Evolutionary conservation across 345 rosid species (phyloP), one percentile per base, ranked within the genome.

Genomic region (Theobroma cacao): DNA sequence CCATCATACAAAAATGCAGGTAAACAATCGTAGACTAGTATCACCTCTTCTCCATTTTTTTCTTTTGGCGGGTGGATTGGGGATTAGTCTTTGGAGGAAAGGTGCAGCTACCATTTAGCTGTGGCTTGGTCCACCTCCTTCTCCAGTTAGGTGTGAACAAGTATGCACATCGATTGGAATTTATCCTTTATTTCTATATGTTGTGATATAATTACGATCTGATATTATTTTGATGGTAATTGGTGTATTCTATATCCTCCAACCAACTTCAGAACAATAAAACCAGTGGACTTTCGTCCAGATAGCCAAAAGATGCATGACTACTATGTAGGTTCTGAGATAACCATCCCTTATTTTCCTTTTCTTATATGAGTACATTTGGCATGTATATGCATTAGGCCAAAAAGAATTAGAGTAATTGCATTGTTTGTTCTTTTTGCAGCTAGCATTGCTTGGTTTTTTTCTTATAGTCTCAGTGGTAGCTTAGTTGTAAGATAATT

Each of bases 1-100:
- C 91, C 94, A 53, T 88, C 97, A 13, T 86, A 89, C 88, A 89
- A 84, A 84, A 83, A 82, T 86, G 94, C 97, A 88, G 97, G 97
- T 90, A 84, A 33, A 7, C 1, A 33, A 36, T 2, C 40, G 45
- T 3, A 30, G 62, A 4, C 18, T 80, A 1, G 43, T 18, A 22
- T 24, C 28, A 36, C 38, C 45, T 55, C 50, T 26, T 22, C n/a
- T 2, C 12, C 0, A 60, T 24, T 53, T 26, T 7, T 31, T 64
- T 4, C 11, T n/a, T 38, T 72, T 56, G 20, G 20, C 45, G 34
- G 50, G 48, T 5, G 12, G 50, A 56, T 20, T 10, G 33, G 36
- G n/a, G 34, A 58, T 34, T 73, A 47, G 28, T 50, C 60, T 50
- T 15, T 34, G 5, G 62, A 36, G 33, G 26, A 34, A 66, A 43